Conservation (phyloP, 768 basidiomycete species). For the Suillus occidentalis region DNA sequence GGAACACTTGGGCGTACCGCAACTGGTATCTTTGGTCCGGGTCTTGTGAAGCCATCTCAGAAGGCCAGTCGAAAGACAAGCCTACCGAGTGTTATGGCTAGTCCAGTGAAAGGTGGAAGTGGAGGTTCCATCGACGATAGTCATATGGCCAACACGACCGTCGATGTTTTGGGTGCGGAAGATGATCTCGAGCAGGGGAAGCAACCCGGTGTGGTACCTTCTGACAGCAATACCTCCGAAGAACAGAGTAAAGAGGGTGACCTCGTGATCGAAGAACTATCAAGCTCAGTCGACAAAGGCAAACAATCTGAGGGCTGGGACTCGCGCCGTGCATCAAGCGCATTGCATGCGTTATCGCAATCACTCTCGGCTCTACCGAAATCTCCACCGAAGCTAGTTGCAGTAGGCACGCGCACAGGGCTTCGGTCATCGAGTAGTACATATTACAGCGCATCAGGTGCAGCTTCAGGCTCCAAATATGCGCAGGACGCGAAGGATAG, state of each 20-base stretch:
- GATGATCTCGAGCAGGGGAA: constrained; percentile 12
- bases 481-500: constrained; percentile 11
- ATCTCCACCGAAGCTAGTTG: constrained; percentile 32
- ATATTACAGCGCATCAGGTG: constrained; percentile 30
- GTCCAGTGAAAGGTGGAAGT: constrained; percentile 43
- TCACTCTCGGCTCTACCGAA: constrained; percentile 55
- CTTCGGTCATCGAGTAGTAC: constrained; percentile 44
- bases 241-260: constrained; percentile 11
- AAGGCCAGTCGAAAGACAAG: constrained; percentile 45
- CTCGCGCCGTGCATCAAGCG: constrained; percentile 34
- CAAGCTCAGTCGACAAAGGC: constrained; percentile 19
- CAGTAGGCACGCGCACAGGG: constrained; percentile 51
- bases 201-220: constrained; percentile 3
- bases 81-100: constrained; percentile 44
- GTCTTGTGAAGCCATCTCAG: constrained; percentile 14
- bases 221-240: constrained; percentile 18
- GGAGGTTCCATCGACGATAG: neutral
- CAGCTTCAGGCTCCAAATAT: constrained; percentile 16
- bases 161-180: neutral
- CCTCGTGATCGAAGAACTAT: constrained; percentile 14
- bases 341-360: constrained; percentile 60
- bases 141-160: neutral
- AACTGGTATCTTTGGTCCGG: constrained; percentile 24
- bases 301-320: constrained; percentile 19
- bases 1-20: constrained; percentile 10